phyloP scores from a whole-genome alignment of 2,329 filamentous ascomycete genomes.

The Fusarium guadeloupense region DNA sequence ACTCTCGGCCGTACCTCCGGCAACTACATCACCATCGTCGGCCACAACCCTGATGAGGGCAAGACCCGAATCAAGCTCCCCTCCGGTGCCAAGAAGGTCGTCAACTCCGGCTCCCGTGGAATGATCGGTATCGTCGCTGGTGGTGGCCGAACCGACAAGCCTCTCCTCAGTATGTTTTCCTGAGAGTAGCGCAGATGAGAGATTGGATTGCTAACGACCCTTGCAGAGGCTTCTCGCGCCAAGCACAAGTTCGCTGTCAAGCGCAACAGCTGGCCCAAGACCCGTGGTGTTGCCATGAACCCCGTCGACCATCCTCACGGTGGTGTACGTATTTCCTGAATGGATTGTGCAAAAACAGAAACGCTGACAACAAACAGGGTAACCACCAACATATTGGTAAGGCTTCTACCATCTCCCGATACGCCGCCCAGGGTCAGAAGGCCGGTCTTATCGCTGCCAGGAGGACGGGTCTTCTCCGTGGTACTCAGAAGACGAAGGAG shows the following conservation, averaged over 20 bases:
- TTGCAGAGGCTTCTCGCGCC: conserved; percentile 92
- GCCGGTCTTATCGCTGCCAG: conserved; percentile 99
- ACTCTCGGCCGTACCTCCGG: conserved; percentile 95
- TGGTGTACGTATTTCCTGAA: conserved; percentile 68
- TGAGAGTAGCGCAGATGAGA: not conserved
- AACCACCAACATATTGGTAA: conserved; percentile 99
- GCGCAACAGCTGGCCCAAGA: conserved; percentile 99
- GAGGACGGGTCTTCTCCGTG: conserved; percentile 99
- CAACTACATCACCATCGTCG: conserved; percentile 98
- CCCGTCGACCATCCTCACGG: conserved; percentile 98
- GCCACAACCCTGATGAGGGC: conserved; percentile 98
- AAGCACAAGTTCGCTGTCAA: conserved; percentile 99
- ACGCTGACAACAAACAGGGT: conserved; percentile 69
- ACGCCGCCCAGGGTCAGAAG: conserved; percentile 98
- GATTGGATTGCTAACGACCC: conserved; percentile 51
- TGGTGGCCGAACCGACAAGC: conserved; percentile 99
- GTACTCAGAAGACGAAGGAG: conserved; percentile 99
- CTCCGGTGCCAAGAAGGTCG: conserved; percentile 98
- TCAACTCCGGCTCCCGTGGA: conserved; percentile 89
- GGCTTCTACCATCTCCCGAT: conserved; percentile 98
- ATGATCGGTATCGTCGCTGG: conserved; percentile 99
- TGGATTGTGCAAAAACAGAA: conserved; percentile 16
- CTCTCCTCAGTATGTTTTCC: conserved; percentile 80
- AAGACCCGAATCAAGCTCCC: conserved; percentile 99
- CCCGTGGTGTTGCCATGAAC: conserved; percentile 99